Evolutionary conservation across 2,329 filamentous ascomycete species (phyloP).

Genomic region (Dothidotthia symphoricarpi): DNA sequence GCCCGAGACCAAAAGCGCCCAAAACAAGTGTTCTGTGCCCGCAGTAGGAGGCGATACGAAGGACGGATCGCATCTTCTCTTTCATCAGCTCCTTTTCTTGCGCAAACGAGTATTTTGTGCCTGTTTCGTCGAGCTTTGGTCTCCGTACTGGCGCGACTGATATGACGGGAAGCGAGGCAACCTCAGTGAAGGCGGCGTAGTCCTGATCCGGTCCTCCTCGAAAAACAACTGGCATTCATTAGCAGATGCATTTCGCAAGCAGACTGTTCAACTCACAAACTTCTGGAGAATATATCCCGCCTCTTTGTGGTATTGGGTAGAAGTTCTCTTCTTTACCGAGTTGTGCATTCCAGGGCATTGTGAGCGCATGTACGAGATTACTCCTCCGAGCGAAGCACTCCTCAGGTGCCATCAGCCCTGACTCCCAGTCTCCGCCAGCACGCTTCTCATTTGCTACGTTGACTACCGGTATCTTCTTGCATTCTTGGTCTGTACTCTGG

Average conservation of each 20-base stretch:
- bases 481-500: slow-evolving; percentile 28
- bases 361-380: slow-evolving; percentile 68
- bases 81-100: slow-evolving; percentile 69
- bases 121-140: slow-evolving; percentile 68
- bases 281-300: slow-evolving; percentile 67
- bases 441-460: slow-evolving; percentile 75
- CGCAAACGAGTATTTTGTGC: slow-evolving; percentile 68
- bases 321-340: slow-evolving; percentile 47
- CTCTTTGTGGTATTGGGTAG: slow-evolving; percentile 70
- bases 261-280: slow-evolving; percentile 64
- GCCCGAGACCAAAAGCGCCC: slow-evolving; percentile 47
- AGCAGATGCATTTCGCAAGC: slow-evolving; percentile 5
- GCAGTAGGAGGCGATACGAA: slow-evolving; percentile 62
- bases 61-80: slow-evolving; percentile 69
- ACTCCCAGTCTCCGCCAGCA: slow-evolving; percentile 79
- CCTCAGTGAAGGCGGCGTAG: slow-evolving; percentile 45
- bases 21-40: slow-evolving; percentile 44
- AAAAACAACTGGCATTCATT: slow-evolving; percentile 58
- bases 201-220: slow-evolving; percentile 60
- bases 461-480: slow-evolving; percentile 60
- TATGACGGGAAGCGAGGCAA: slow-evolving; percentile 63
- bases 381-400: slow-evolving; percentile 73
- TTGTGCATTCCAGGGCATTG: slow-evolving; percentile 54
- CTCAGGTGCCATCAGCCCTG: slow-evolving; percentile 61
- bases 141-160: slow-evolving; percentile 70